phyloP scores from a whole-genome alignment of 2,329 filamentous ascomycete species.

The Emergomyces orientalis region DNA sequence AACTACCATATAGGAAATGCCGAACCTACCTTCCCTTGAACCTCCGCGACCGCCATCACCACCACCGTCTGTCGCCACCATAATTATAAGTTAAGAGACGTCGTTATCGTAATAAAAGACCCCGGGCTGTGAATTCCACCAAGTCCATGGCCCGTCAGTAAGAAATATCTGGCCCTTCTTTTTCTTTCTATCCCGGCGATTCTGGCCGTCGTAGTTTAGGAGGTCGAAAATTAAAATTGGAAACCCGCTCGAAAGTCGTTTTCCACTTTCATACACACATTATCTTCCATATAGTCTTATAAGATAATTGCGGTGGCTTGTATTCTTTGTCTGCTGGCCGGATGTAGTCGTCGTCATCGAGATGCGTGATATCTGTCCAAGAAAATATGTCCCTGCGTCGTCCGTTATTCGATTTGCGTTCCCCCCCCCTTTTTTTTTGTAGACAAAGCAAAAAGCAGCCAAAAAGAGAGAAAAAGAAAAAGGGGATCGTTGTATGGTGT shows the following conservation, averaged over 20 bases:
- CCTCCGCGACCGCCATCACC: neutral
- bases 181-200: neutral
- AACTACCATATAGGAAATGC: neutral
- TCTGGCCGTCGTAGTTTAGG: neutral
- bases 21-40: neutral
- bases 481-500: no score
- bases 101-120: conserved; percentile 2
- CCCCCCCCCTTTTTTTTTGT: neutral
- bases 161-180: neutral
- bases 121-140: neutral
- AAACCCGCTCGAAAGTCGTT: neutral
- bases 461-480: no score
- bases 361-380: neutral
- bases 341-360: neutral
- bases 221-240: neutral
- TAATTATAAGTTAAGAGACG: neutral
- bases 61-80: neutral
- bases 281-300: neutral
- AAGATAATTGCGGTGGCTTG: neutral
- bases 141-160: neutral
- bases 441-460: neutral
- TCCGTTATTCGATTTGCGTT: neutral
- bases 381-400: neutral
- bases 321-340: neutral
- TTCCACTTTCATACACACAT: no score